phyloP scores from a whole-genome alignment of 2,329 filamentous ascomycete genomes.

The Arthrobotrys sinensis region DNA sequence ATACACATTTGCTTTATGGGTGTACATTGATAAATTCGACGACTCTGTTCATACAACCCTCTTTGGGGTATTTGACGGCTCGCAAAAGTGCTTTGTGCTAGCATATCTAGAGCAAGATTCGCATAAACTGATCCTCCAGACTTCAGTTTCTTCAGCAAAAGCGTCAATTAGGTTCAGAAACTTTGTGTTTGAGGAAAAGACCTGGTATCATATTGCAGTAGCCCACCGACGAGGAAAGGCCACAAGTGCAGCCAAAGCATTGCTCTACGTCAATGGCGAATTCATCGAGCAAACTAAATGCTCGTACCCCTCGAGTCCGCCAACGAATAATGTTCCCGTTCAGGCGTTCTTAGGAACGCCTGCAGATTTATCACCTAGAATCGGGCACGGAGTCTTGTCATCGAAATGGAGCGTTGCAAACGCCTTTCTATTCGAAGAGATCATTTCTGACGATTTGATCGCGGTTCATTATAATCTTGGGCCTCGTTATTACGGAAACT shows the following conservation, averaged over 20 bases:
- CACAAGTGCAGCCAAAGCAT: slow-evolving; percentile 83
- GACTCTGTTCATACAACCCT: slow-evolving; percentile 88
- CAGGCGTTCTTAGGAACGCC: slow-evolving; percentile 96
- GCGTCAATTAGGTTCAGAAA: slow-evolving; percentile 96
- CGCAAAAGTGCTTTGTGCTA: slow-evolving; percentile 92
- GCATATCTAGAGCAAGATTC: slow-evolving; percentile 95
- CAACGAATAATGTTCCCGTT: slow-evolving; percentile 78
- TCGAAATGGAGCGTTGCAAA: slow-evolving; percentile 92
- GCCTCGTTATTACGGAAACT: slow-evolving; percentile 92
- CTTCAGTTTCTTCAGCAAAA: slow-evolving; percentile 85
- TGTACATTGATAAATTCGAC: slow-evolving; percentile 90
- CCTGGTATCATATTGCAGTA: slow-evolving; percentile 94
- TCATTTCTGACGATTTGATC: slow-evolving; percentile 89
- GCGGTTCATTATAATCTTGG: slow-evolving; percentile 92
- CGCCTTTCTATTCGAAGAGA: slow-evolving; percentile 88
- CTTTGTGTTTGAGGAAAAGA: slow-evolving; percentile 79
- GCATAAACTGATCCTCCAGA: slow-evolving; percentile 94
- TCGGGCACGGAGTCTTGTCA: slow-evolving; percentile 80
- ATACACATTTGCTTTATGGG: slow-evolving; percentile 92
- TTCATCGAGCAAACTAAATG: slow-evolving; percentile 93
- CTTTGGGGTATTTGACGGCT: slow-evolving; percentile 93
- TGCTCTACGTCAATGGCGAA: slow-evolving; percentile 91
- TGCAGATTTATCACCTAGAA: slow-evolving; percentile 82
- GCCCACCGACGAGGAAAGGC: slow-evolving; percentile 86
- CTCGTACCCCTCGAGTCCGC: slow-evolving; percentile 84